Base-by-base conservation (phyloP, 495 filamentous ascomycete genomes). In the Chlorociboria aeruginascens region DNA sequence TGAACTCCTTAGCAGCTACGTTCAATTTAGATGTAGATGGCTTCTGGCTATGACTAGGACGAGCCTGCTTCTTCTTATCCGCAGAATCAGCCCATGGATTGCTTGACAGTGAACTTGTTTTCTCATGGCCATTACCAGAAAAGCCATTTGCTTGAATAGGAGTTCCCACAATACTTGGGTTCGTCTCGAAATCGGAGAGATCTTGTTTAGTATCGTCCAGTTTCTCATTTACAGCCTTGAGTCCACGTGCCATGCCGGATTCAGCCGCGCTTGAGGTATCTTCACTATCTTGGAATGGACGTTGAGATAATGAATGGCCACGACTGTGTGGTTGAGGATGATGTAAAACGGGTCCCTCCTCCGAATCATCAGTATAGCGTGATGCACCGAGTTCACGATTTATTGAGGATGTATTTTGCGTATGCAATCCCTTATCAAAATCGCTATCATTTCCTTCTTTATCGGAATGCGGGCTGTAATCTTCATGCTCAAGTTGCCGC, bases 1-100 rank as follows among this genome's bases (percentile, higher is more conserved):
- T 86, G 63, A 96, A 96, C 56, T 89, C 87, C 42, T 84, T 82
- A 0, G 92, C 90, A 46, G 78, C 80, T 34, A 89, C 86, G 52
- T 98, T 96, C 40, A 95, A 69, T 48, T 79, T 86, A 0, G 86
- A 89, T 14, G 76, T 67, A 2, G 83, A 88, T 28, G 78, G 65
- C 59, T 80, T 82, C 48, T 80, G 77, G 33, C 65, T 32, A 58
- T 84, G 82, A 51, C 66, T 42, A 17, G 31, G 13, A 16, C 43
- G 54, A 13, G 41, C 42, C n/a, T 45, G 30, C 9, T 25, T 20
- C 34, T n/a, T 29, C 29, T 45, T 36, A 7, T 46, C 34, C 16
- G 40, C 33, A n/a, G 35, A 48, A 16, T 58, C 52, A 14, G 38
- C 53, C 58, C 58, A 61, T 6, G 58, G 58, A 46, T 61, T 61